Base-by-base conservation (phyloP, 805 yeast genomes). In the Candida vartiovaarae region DNA sequence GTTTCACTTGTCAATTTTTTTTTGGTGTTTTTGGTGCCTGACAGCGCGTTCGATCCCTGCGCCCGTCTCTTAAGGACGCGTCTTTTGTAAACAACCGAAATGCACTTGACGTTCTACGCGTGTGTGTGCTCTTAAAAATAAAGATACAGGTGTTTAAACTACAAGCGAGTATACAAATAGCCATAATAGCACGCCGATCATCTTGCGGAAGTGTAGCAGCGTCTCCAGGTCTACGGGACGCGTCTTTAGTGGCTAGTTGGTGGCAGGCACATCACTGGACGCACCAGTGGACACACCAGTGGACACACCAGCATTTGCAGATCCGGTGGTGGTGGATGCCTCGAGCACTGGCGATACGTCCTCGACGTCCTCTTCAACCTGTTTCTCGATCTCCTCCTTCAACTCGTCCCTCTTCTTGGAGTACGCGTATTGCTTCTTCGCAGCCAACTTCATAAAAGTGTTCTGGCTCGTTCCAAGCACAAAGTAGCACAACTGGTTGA, bases 401-500 rank as follows among this genome's bases (percentile, higher is more conserved):
- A 52, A 44, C 46, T 50, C 51, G 10, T 51, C 49, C 38, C 51
- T 45, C 44, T 51, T 54, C 44, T 55, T 49, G 15, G 34, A 26
- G 28, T 53, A 43, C 24, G 51, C 53, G 6, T 46, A 30, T 4
- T 43, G 42, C 44, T 55, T 47, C 44, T 59, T 64, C 39, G 55
- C 49, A 36, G 55, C 60, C 48, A 62, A 44, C 59, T 79, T 79
- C 49, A 80, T 64, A 56, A 70, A 65, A 5, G 78, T 71, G 54
- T 81, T 81, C 52, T 80, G 83, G 43, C 70, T 68, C 2, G 86
- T 80, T 1, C 84, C 84, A 44, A 80, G 62, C 5, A 80, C 56
- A 50, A 80, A 80, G 53, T 73, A 79, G 24, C 80, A 74, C 30
- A 76, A 49, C 50, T 72, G 74, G 62, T 78, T 78, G 56, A 79